Evolutionary conservation across 768 basidiomycete species (phyloP).

Genomic region (Gloeostereum incarnatum): DNA sequence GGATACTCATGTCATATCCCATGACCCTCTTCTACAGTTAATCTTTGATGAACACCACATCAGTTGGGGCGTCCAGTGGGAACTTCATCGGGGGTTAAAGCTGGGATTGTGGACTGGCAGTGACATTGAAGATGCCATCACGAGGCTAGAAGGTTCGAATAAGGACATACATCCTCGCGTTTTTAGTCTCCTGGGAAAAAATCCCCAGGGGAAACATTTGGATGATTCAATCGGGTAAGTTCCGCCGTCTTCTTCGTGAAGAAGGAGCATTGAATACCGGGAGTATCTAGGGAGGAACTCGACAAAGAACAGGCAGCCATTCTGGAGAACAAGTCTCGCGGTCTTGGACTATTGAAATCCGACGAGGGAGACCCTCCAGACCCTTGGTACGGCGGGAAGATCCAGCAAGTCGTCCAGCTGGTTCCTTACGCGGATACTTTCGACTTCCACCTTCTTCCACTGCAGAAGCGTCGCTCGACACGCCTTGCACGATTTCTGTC

Average conservation of each 20-base stretch:
- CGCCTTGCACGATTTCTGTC: constrained; percentile 59
- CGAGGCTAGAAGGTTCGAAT: too few relatives aligned
- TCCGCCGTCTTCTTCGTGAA: background rate
- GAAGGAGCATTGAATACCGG: background rate
- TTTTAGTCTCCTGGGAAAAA: too few relatives aligned
- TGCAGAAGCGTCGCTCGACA: constrained; percentile 52
- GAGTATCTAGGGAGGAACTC: constrained; percentile 34
- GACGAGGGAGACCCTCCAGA: constrained; percentile 36
- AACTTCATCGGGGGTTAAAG: too few relatives aligned
- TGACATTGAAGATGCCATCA: too few relatives aligned
- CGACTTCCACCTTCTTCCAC: constrained; percentile 41
- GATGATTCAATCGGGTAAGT: constrained; percentile 27
- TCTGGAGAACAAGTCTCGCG: constrained; percentile 41
- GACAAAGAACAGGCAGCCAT: constrained; percentile 64
- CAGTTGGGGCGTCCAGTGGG: too few relatives aligned
- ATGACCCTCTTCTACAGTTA: too few relatives aligned
- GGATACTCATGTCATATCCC: too few relatives aligned
- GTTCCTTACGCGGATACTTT: constrained; percentile 10
- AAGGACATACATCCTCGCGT: too few relatives aligned
- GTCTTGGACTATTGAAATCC: constrained; percentile 54
- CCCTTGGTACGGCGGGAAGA: constrained; percentile 61
- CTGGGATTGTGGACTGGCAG: too few relatives aligned
- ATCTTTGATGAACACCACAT: too few relatives aligned
- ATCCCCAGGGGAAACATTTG: too few relatives aligned
- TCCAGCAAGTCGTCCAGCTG: constrained; percentile 48